Conservation (phyloP, 495 filamentous ascomycete species). For the Trypethelium eluteriae region DNA sequence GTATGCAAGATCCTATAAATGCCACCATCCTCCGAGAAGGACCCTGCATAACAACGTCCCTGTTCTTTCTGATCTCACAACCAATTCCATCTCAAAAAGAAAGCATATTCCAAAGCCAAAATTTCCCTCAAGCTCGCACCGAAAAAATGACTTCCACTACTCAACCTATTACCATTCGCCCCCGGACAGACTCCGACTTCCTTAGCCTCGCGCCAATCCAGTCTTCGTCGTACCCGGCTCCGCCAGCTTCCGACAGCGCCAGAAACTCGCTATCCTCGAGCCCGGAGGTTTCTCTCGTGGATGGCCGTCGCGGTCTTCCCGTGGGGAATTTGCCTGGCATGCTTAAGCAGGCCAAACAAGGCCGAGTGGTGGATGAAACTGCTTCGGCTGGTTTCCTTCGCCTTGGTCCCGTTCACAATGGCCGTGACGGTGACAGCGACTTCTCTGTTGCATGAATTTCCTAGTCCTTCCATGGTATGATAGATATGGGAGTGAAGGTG, state of each 20-base stretch:
- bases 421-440: slow-evolving; percentile 22
- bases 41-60: background rate
- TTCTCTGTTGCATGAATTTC: slow-evolving; percentile 15
- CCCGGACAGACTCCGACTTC: slow-evolving; percentile 16
- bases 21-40: background rate
- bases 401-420: slow-evolving; percentile 24
- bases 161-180: background rate
- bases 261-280: background rate
- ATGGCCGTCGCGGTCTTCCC: background rate
- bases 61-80: background rate
- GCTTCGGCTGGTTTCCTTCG: slow-evolving; percentile 20
- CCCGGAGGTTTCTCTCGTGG: slow-evolving; percentile 3
- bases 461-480: background rate
- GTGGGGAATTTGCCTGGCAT: background rate
- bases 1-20: background rate
- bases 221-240: slow-evolving; percentile 17
- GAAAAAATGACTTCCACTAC: slow-evolving; percentile 10
- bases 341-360: slow-evolving; percentile 1
- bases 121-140: background rate
- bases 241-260: slow-evolving; percentile 14
- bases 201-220: slow-evolving; percentile 21
- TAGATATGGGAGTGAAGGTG: background rate
- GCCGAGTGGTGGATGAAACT: slow-evolving; percentile 15
- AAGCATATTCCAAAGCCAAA: background rate
- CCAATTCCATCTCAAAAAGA: too few species aligned